These are phyloP conservation scores for Brassica hybrid DNA, from an alignment of 441 rosid genomes.

Conservation along the genomic window DNA sequence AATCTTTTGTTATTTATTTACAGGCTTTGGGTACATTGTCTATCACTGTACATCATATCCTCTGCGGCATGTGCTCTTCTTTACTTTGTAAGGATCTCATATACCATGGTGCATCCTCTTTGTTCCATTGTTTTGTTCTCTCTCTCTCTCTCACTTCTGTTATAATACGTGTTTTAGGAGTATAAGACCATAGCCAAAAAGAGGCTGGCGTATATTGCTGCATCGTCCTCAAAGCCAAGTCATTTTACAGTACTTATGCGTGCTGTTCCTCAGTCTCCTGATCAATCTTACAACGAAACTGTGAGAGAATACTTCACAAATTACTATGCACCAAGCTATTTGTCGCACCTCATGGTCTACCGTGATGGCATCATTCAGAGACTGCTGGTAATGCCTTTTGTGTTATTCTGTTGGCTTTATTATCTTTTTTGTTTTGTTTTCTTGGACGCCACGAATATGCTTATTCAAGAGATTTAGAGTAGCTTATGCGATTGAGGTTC, in stretches of 20 bases:
- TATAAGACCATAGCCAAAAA: slow-evolving; percentile 73
- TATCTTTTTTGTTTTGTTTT: slow-evolving; percentile 22
- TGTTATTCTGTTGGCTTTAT: slow-evolving; percentile 20
- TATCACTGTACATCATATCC: slow-evolving; percentile 79
- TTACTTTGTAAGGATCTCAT: slow-evolving; percentile 75
- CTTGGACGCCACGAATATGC: background rate
- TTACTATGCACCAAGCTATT: slow-evolving; percentile 76
- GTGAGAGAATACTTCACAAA: slow-evolving; percentile 69
- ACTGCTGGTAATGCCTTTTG: slow-evolving; percentile 62
- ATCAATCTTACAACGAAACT: slow-evolving; percentile 69
- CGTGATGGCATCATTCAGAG: slow-evolving; percentile 66
- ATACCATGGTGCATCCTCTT: slow-evolving; percentile 30
- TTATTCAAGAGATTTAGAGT: background rate
- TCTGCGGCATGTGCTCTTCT: slow-evolving; percentile 79
- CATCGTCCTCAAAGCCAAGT: slow-evolving; percentile 68
- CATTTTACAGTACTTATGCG: slow-evolving; percentile 91
- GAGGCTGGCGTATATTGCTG: slow-evolving; percentile 74
- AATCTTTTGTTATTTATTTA: too few relatives aligned
- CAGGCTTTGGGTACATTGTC: slow-evolving; percentile 97
- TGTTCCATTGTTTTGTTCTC: slow-evolving; percentile 29
- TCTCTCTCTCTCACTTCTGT: slow-evolving; percentile 17
- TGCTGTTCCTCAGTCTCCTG: slow-evolving; percentile 72
- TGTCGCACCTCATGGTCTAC: slow-evolving; percentile 91
- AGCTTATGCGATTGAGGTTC: background rate
- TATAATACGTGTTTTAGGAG: too few relatives aligned